A percentile compares a stretch with the other conserved stretches of the same genome.
Conservation (phyloP, 2,329 filamentous ascomycete species). For the Lachnellula occidentalis region DNA sequence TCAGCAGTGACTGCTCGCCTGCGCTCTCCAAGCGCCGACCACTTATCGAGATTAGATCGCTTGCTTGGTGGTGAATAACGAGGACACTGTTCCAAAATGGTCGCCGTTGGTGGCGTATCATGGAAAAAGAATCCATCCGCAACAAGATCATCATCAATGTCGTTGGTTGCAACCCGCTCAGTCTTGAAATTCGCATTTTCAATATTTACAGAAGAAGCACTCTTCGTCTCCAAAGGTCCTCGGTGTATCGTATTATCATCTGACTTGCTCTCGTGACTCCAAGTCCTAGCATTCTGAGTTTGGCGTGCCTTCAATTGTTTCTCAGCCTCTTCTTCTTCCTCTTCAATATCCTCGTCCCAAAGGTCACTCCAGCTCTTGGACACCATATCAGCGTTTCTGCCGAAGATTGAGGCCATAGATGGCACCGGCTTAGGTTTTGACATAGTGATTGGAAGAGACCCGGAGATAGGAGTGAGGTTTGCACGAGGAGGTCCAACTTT, state of each 20-base stretch:
- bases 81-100: slow-evolving; percentile 35
- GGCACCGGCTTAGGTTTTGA: slow-evolving; percentile 63
- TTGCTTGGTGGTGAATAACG: slow-evolving; percentile 65
- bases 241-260: slow-evolving; percentile 43
- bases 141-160: slow-evolving; percentile 60
- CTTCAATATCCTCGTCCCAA: slow-evolving; percentile 87
- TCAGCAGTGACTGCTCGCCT: slow-evolving; percentile 61
- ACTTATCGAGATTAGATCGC: slow-evolving; percentile 69
- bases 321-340: slow-evolving; percentile 64
- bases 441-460: slow-evolving; percentile 73
- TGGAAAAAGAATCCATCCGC: slow-evolving; percentile 71
- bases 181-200: slow-evolving; percentile 35
- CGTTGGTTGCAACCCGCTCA: slow-evolving; percentile 35
- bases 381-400: slow-evolving; percentile 68
- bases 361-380: slow-evolving; percentile 99
- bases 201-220: slow-evolving; percentile 46
- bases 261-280: slow-evolving; percentile 51
- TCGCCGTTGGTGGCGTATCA: slow-evolving; percentile 45
- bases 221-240: slow-evolving; percentile 48
- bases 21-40: slow-evolving; percentile 80
- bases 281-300: slow-evolving; percentile 65
- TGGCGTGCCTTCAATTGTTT: slow-evolving; percentile 52
- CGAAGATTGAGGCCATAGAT: slow-evolving; percentile 67
- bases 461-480: slow-evolving; percentile 55
- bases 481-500: slow-evolving; percentile 42